Percentiles rank a stretch among this genome's conserved stretches.
These are phyloP conservation scores for Hippophae gyantsensis DNA, from an alignment of 306 rosid genomes.

Conservation along the genomic window DNA sequence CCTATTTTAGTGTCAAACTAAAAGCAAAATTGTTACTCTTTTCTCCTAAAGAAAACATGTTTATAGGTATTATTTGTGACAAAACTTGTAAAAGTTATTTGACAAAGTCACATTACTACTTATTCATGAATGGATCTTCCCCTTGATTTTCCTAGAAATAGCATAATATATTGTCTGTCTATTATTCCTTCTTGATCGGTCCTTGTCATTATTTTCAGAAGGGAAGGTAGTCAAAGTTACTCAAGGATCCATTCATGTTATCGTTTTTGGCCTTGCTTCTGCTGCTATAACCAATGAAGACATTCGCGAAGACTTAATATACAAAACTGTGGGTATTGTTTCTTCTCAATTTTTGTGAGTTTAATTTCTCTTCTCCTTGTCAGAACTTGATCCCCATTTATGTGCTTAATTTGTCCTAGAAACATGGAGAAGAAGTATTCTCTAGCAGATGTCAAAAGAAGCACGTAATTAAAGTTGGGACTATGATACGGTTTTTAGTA, in stretches of 20 bases:
- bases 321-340: constrained; percentile 38
- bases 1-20: constrained; percentile 50
- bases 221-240: constrained; percentile 71
- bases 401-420: constrained; percentile 35
- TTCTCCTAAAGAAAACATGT: constrained; percentile 79
- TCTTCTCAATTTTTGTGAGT: neutral
- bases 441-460: constrained; percentile 56
- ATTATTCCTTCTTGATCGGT: neutral
- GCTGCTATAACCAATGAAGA: constrained; percentile 46
- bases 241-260: constrained; percentile 54
- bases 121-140: neutral
- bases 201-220: constrained; percentile 34
- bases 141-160: neutral
- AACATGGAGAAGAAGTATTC: constrained; percentile 47
- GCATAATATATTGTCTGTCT: too few species aligned
- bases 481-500: constrained; percentile 51
- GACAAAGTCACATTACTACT: neutral
- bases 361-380: constrained; percentile 1
- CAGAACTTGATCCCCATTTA: neutral
- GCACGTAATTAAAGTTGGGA: constrained; percentile 75
- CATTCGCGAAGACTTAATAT: constrained; percentile 51
- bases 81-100: neutral
- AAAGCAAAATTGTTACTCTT: constrained; percentile 53
- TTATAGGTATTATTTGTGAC: constrained; percentile 39
- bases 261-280: constrained; percentile 73